Percentiles rank a stretch among this genome's conserved stretches.
phyloP scores from a whole-genome alignment of 345 rosid genomes.

The Gossypium mustelinum region DNA sequence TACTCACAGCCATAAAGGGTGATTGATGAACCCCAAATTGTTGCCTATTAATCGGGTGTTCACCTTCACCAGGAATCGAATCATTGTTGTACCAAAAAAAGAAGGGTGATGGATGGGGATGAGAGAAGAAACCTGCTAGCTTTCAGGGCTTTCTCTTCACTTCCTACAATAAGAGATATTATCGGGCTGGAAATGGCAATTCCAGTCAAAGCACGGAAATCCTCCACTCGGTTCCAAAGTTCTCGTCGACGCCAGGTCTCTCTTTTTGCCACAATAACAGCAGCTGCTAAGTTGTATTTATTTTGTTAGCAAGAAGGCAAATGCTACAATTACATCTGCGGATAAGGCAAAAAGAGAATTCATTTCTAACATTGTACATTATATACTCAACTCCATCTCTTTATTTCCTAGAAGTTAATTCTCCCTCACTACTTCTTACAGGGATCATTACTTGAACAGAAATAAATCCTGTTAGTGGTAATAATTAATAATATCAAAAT shows the following conservation, averaged over 20 bases:
- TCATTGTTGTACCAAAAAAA: too few relatives aligned
- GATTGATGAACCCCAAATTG: constrained; percentile 13
- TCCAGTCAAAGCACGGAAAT: constrained; percentile 65
- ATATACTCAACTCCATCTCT: not conserved
- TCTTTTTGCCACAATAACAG: constrained; percentile 71
- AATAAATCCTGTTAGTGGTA: not conserved
- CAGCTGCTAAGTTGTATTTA: constrained; percentile 46
- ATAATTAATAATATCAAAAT: not conserved
- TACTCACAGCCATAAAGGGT: constrained; percentile 1
- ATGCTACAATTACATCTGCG: not conserved
- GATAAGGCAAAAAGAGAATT: not conserved
- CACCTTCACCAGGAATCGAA: too few relatives aligned
- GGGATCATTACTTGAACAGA: not conserved
- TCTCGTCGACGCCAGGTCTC: constrained; percentile 88
- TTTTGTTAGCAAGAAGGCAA: constrained; percentile 10
- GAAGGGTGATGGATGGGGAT: constrained; percentile 2
- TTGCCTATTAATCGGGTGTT: too few relatives aligned
- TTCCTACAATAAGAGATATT: constrained; percentile 80
- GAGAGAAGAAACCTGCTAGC: constrained; percentile 58
- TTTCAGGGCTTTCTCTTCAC: constrained; percentile 74
- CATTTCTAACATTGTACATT: not conserved
- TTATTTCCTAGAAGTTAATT: not conserved
- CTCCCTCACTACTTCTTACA: not conserved
- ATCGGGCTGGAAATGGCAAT: constrained; percentile 72
- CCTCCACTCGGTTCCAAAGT: constrained; percentile 74